Base-by-base conservation (phyloP, 2,329 filamentous ascomycete species). In the Cordyceps tenuipes region DNA sequence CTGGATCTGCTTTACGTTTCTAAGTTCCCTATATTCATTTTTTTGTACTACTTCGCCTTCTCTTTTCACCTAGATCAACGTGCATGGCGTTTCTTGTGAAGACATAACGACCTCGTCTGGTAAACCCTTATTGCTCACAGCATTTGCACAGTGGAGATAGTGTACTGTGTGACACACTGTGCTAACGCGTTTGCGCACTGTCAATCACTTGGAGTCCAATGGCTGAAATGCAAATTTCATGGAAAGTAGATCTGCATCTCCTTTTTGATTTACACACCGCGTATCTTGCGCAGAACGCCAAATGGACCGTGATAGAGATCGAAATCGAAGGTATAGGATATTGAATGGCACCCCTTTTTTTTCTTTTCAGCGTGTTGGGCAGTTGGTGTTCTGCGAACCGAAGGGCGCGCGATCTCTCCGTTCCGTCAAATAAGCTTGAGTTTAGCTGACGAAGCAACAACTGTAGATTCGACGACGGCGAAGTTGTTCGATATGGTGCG, bases 401-500 rank as follows among this genome's bases (percentile, higher is more conserved):
- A 23, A 23, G n/a, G n/a, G 15, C 29, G 17, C 9, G 17, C 15
- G 17, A 29, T 23, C 13, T 17, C 3, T 12, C n/a, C 19, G 13
- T 21, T 12, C 19, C 31, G 23, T 23, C 23, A 4, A 23, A 23
- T 23, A 23, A 23, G 23, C 8, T 2, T 48, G 44, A 39, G 15
- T 44, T 57, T 39, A 12, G 39, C 54, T 57, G 29, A 57, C 43
- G 9, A 21, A 48, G 17, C 3, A 39, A 39, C 9, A 19, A 23
- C 19, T 4, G 15, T 19, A 84, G 82, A 68, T 85, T 82, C 66
- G 82, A 85, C 64, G 82, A 85, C 64, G 82, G 82, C 49, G 82
- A 85, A 71, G 82, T 85, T 58, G 80, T 83, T 63, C 76, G 82
- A 67, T 85, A 84, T 68, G 82, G 82, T 56, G 82, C 82, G 13